phyloP scores from a whole-genome alignment of 1,139 yeast genomes.

The Kodamaea derodonti region DNA sequence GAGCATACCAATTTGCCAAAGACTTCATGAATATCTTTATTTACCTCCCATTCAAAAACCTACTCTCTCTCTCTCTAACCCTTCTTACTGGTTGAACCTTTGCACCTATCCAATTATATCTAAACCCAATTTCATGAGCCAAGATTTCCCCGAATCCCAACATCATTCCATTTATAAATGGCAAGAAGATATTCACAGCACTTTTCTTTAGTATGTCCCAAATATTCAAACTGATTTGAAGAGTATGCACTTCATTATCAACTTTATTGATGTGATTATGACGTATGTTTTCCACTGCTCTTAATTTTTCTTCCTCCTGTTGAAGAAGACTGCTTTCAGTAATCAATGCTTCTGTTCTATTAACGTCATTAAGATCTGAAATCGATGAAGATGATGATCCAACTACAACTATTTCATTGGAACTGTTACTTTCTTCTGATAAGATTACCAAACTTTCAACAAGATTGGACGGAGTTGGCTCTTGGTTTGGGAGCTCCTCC shows the following conservation, averaged over 20 bases:
- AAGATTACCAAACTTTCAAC: constrained; percentile 5
- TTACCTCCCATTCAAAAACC: no score
- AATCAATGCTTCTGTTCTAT: constrained; percentile 7
- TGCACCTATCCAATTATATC: constrained; percentile 77
- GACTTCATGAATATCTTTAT: no score
- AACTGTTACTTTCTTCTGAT: constrained; percentile 4
- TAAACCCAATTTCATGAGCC: constrained; percentile 89
- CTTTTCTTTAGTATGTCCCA: constrained; percentile 45
- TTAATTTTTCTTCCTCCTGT: not conserved
- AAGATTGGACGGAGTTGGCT: no score
- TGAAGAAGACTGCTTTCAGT: constrained; percentile 1
- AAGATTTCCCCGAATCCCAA: constrained; percentile 93
- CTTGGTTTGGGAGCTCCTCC: no score
- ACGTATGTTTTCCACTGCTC: constrained; percentile 1
- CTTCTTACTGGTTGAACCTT: constrained; percentile 47
- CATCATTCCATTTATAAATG: constrained; percentile 93
- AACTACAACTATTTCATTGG: constrained; percentile 6
- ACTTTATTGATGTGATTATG: not conserved
- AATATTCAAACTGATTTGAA: constrained; percentile 9
- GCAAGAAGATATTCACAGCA: constrained; percentile 74
- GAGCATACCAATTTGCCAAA: no score
- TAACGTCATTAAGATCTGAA: constrained; percentile 4
- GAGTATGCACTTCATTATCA: not conserved
- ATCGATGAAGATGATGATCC: constrained; percentile 8
- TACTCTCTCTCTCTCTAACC: constrained; percentile 16